Base-by-base conservation (phyloP, 2,329 filamentous ascomycete species). In the Fusarium ramigenum region DNA sequence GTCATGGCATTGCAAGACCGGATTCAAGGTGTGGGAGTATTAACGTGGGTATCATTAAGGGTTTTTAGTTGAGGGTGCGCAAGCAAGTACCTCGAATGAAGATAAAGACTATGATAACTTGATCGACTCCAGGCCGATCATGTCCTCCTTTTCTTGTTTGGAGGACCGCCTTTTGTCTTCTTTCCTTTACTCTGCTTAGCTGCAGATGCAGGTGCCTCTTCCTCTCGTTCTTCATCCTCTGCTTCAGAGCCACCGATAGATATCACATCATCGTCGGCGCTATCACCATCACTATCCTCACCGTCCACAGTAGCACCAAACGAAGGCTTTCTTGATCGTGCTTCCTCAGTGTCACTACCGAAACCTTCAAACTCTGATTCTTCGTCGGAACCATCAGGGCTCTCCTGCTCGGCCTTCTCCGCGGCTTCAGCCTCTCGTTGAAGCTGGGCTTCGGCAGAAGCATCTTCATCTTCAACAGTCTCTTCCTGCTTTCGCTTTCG, bases 401-500 rank as follows among this genome's bases (percentile, higher is more conserved):
- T 75, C 14, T 80, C 79, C 8, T 82, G 82, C 5, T 79, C 79
- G 7, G 78, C 77, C 43, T 80, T 79, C 40, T 77, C 75, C 16
- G 76, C 79, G 21, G 70, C 71, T 40, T 75, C 68, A 10, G 74
- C 69, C 23, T 79, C 78, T 30, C 71, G 74, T 56, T 77, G 78
- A 32, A 79, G 73, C 21, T 79, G 77, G 21, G 73, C 76, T 56
- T 79, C 78, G 19, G 76, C 77, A 34, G 74, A 81, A 15, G 80
- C 80, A 56, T 82, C 85, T 39, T 82, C 81, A 8, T 84, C 82
- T 23, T 82, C 84, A 23, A 85, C 85, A 9, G 80, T 81, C 30
- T 90, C 89, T 23, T 90, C 89, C 21, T 85, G 84, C 76, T 91
- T 91, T 78, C 96, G 93, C 84, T 97, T 93, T 83, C 91, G 92